Conservation (phyloP, 345 rosid genomes). For the Fremontodendron californicum region DNA sequence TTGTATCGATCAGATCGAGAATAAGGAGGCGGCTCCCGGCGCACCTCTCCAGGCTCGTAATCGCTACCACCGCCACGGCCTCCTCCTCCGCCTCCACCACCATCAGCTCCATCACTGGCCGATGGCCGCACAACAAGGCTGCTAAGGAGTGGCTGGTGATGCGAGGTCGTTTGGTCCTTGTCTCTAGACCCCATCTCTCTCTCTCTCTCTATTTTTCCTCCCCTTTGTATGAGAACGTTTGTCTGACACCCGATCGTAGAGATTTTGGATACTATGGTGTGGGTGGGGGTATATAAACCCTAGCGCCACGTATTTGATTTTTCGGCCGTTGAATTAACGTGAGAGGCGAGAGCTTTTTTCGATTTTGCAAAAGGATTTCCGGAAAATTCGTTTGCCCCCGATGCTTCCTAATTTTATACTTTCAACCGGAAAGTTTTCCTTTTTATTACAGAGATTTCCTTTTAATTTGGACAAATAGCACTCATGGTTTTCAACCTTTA, state of each 20-base stretch:
- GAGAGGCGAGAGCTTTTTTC: neutral
- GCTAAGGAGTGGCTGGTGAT: slow-evolving; percentile 28
- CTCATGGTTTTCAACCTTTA: no score
- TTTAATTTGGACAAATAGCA: no score
- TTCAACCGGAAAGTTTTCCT: neutral
- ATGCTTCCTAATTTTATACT: neutral
- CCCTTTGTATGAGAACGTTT: neutral
- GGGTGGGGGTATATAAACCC: neutral
- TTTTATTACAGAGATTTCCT: neutral
- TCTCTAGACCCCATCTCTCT: slow-evolving; percentile 64
- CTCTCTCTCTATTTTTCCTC: slow-evolving; percentile 11
- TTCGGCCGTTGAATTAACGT: neutral
- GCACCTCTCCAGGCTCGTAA: slow-evolving; percentile 64
- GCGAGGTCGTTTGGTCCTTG: slow-evolving; percentile 49
- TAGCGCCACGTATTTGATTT: neutral
- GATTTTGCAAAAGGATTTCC: neutral
- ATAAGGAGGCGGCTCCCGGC: slow-evolving; percentile 42
- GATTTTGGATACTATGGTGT: neutral
- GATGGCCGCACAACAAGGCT: slow-evolving; percentile 75
- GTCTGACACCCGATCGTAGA: neutral
- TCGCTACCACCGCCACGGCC: slow-evolving; percentile 38
- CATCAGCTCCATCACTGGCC: slow-evolving; percentile 46
- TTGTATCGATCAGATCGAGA: slow-evolving; percentile 44
- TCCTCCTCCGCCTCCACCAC: slow-evolving; percentile 25
- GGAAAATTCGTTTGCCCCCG: neutral